A percentile compares a stretch with the other conserved stretches of the same genome.
These are phyloP conservation scores for Agarophyton chilense DNA, from an alignment of 23 red algal genomes.

Conservation along the genomic window DNA sequence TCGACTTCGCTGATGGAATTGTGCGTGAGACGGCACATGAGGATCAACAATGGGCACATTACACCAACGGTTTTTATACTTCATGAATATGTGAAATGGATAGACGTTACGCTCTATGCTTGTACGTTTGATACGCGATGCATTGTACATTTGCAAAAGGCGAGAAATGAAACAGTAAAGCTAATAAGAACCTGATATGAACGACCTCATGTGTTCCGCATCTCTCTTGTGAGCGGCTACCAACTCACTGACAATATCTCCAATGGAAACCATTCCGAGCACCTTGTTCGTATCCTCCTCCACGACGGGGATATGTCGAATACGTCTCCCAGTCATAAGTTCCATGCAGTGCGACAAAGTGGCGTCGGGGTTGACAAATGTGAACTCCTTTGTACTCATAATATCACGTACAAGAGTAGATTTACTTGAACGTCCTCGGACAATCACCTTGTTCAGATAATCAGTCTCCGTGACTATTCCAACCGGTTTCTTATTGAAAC, in stretches of 20 bases:
- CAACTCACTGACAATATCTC: slow-evolving; percentile 91
- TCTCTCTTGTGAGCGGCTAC: slow-evolving; percentile 74
- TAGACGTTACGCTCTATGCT: background rate
- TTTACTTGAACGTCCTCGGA: slow-evolving; percentile 64
- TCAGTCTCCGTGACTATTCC: slow-evolving; percentile 95
- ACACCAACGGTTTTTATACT: background rate
- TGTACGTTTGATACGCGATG: background rate
- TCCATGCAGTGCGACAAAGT: slow-evolving; percentile 82
- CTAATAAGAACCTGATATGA: slow-evolving; percentile 82
- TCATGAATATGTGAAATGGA: background rate
- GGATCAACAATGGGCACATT: background rate
- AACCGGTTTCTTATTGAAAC: slow-evolving; percentile 65
- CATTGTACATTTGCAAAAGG: background rate
- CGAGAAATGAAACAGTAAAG: background rate
- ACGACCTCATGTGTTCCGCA: slow-evolving; percentile 74
- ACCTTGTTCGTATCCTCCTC: slow-evolving; percentile 56
- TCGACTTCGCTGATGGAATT: slow-evolving; percentile 44
- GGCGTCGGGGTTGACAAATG: slow-evolving; percentile 71
- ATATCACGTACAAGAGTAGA: slow-evolving; percentile 84
- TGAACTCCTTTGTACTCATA: slow-evolving; percentile 89
- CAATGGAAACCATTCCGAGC: slow-evolving; percentile 86
- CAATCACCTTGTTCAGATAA: slow-evolving; percentile 85
- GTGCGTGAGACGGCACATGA: background rate
- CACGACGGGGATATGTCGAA: slow-evolving; percentile 94
- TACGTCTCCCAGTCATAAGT: slow-evolving; percentile 79